Conservation (phyloP, 495 filamentous ascomycete species). For the Parathielavia appendiculata region DNA sequence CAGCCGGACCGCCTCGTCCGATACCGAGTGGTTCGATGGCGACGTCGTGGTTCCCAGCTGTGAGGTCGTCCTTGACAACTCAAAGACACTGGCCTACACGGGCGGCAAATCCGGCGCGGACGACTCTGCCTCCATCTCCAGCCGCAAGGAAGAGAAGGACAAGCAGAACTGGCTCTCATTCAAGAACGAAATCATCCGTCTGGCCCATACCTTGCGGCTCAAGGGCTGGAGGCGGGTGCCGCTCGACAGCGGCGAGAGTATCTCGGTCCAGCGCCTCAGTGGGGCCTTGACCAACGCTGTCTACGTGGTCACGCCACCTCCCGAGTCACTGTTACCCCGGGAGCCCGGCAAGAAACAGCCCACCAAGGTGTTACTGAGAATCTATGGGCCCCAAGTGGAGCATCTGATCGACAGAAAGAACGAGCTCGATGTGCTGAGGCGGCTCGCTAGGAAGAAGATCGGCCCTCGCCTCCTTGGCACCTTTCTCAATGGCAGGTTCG, state of each 20-base stretch:
- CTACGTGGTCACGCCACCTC: conserved; percentile 84
- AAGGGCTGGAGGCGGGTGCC: conserved; percentile 86
- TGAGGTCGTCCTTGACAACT: conserved; percentile 79
- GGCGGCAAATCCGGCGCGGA: conserved; percentile 53
- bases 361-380: conserved; percentile 75
- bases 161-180: conserved; percentile 70
- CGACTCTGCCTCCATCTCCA: conserved; percentile 38
- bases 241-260: conserved; percentile 56
- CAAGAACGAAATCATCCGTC: conserved; percentile 82
- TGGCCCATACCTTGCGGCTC: conserved; percentile 81
- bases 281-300: conserved; percentile 95
- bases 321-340: conserved; percentile 42
- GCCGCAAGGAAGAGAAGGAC: conserved; percentile 54
- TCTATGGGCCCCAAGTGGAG: conserved; percentile 93
- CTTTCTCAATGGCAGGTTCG: conserved; percentile 93
- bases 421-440: conserved; percentile 79
- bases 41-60: conserved; percentile 70
- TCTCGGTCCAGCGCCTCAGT: conserved; percentile 80
- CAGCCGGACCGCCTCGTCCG: conserved; percentile 54
- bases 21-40: conserved; percentile 71
- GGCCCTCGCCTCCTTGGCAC: conserved; percentile 90
- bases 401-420: conserved; percentile 92
- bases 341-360: conserved; percentile 39
- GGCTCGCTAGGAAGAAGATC: conserved; percentile 85
- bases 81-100: conserved; percentile 73